Evolutionary conservation across 345 rosid genomes (phyloP), one percentile per base, ranked within the genome.

Genomic region (Gossypium bickii): DNA sequence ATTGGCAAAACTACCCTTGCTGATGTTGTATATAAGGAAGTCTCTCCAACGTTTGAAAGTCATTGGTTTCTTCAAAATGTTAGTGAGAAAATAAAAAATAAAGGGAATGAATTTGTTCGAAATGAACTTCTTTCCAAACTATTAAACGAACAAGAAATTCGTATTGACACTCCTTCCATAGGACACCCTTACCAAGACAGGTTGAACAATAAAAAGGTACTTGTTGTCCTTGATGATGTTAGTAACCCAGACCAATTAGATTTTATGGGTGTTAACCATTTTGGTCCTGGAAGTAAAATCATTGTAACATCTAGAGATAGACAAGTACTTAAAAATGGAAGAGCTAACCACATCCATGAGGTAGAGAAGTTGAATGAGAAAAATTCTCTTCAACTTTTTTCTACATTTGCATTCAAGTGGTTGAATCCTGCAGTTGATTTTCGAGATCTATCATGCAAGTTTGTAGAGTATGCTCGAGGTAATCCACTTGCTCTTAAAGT

Each of bases 381-480:
- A 1, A 13, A 34, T 20, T 16, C 44, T 15, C 66, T 61, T 61
- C n/a, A 61, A 29, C 44, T 61, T 7, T 27, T 83, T 29, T 29
- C 34, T 29, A 29, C 20, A 52, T 67, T 83, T 9, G 11, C 5
- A 27, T 65, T 60, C 0, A 60, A 60, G 65, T 17, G 2, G 34
- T 18, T 18, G 43, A 25, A 60, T 27, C 27, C 87, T 85, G 0
- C 0, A 17, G 24, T 22, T 16, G 48, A 17, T 38, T 63, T 34
- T 38, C 15, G 0, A 11, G 67, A 38, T 63, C 12, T 63, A 9
- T 63, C 67, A 18, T 1, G 7, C 6, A 17, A 63, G 48, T 38
- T 63, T 34, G 20, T 16, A 9, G 0, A 41, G 1, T 63, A 29
- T 17, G 47, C 47, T 4, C 12, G 9, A 62, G 22, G 47, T 20